These are phyloP conservation scores for Boletus sp. DNA, from an alignment of 768 basidiomycete genomes.

Conservation along the genomic window DNA sequence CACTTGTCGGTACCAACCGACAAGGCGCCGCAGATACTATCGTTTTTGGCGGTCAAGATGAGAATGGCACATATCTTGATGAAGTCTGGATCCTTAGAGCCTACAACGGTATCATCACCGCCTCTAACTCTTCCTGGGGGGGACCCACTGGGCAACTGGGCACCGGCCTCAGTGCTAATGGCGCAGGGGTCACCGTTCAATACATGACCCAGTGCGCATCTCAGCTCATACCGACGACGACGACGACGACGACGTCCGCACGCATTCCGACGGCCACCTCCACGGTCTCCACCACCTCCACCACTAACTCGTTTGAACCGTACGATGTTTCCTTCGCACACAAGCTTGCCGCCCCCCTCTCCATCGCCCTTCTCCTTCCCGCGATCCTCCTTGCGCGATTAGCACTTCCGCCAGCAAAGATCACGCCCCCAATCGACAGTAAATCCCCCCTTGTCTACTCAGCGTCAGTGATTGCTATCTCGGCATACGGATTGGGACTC, in stretches of 20 bases:
- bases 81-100: constrained; percentile 79
- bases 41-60: constrained; percentile 75
- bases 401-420: constrained; percentile 36
- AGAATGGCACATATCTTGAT: constrained; percentile 59
- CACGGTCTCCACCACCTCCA: constrained; percentile 2
- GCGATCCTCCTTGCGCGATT: constrained; percentile 42
- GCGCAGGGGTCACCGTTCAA: constrained; percentile 59
- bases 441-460: constrained; percentile 33
- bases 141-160: constrained; percentile 62
- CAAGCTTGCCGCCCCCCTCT: constrained; percentile 47
- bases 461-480: constrained; percentile 39
- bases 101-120: constrained; percentile 59
- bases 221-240: constrained; percentile 25
- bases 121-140: constrained; percentile 59
- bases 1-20: constrained; percentile 56
- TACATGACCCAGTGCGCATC: constrained; percentile 63
- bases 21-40: constrained; percentile 60
- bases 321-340: constrained; percentile 46
- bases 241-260: constrained; percentile 23
- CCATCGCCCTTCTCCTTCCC: constrained; percentile 43
- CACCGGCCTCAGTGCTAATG: constrained; percentile 61
- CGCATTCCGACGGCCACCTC: constrained; percentile 16
- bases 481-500: constrained; percentile 57
- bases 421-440: constrained; percentile 18
- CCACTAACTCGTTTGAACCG: constrained; percentile 22